Evolutionary conservation across 805 yeast genomes (phyloP).

Genomic region (Zygotorulaspora sp.): DNA sequence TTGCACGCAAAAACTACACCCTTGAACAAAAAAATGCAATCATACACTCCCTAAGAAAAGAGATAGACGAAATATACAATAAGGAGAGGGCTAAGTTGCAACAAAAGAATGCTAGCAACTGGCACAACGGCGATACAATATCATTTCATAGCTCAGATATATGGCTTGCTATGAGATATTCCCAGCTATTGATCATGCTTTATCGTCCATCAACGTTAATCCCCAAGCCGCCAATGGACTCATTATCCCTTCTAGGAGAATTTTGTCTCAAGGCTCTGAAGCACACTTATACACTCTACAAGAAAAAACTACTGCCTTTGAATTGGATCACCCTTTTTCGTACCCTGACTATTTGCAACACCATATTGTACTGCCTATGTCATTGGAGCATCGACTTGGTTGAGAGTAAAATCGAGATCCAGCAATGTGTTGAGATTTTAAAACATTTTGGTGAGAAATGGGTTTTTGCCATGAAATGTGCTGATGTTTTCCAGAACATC

Average conservation of each 20-base stretch:
- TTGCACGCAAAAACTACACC: slow-evolving; percentile 32
- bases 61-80: slow-evolving; percentile 31
- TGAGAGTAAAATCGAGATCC: slow-evolving; percentile 45
- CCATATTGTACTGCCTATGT: slow-evolving; percentile 44
- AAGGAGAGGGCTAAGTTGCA: slow-evolving; percentile 26
- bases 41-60: slow-evolving; percentile 35
- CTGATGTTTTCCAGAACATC: slow-evolving; percentile 42
- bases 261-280: slow-evolving; percentile 44
- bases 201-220: slow-evolving; percentile 48
- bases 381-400: slow-evolving; percentile 44
- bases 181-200: slow-evolving; percentile 43
- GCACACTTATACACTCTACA: slow-evolving; percentile 44
- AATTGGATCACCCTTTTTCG: slow-evolving; percentile 49
- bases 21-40: slow-evolving; percentile 35
- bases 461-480: slow-evolving; percentile 44
- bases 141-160: slow-evolving; percentile 36
- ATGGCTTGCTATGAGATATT: slow-evolving; percentile 41
- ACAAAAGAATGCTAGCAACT: slow-evolving; percentile 16
- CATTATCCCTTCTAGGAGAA: slow-evolving; percentile 42
- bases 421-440: slow-evolving; percentile 43
- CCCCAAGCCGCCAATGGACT: slow-evolving; percentile 42
- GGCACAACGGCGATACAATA: slow-evolving; percentile 18
- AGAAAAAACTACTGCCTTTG: slow-evolving; percentile 42
- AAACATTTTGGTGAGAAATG: slow-evolving; percentile 45
- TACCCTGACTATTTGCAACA: slow-evolving; percentile 45